Evolutionary conservation across 768 basidiomycete genomes (phyloP), one percentile per base, ranked within the genome.

Genomic region (Termitomyces sp.): DNA sequence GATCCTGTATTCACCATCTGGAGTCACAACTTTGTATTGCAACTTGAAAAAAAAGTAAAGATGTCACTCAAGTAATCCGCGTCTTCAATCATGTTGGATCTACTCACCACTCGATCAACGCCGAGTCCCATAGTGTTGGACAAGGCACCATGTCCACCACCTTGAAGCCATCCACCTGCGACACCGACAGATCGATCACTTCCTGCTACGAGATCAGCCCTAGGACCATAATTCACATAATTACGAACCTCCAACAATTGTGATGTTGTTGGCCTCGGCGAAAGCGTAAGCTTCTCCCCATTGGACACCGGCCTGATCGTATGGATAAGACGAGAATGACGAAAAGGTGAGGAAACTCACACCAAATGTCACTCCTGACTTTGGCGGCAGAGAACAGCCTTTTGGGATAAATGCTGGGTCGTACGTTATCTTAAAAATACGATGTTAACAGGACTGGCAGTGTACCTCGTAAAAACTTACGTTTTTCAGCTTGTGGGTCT

Each of bases 1-100:
- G 1, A 71, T 72, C 29, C 77, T 73, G 59, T 68, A 68, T 26
- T 69, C 57, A 0, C 82, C 83, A 63, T 81, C 79, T 0, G 83
- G 80, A 2, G 81, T 82, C 6, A 84, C 81, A 4, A 84, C 67
- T 58, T 78, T 79, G 65, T 74, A 77, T 65, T 85, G 70, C 3
- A 82, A 71, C 76, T 78, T 54, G 42, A 3, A 46, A 46, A 4
- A 3, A 18, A 14, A 16, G n/a, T n/a, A 27, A 24, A 46, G 9
- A 59, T n/a, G 7, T 52, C 43, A 48, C 24, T 22, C 34, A 2
- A 14, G 16, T 10, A n/a, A 39, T 20, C 27, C 13, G 12, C n/a
- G 1, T 14, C 34, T 37, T 37, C 37, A 16, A 16, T 18, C n/a
- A n/a, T n/a, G n/a, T n/a, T n/a, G n/a, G n/a, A 39, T 8, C 5